phyloP scores from a whole-genome alignment of 1,139 yeast genomes.

The Saccharomycopsis hybrid region DNA sequence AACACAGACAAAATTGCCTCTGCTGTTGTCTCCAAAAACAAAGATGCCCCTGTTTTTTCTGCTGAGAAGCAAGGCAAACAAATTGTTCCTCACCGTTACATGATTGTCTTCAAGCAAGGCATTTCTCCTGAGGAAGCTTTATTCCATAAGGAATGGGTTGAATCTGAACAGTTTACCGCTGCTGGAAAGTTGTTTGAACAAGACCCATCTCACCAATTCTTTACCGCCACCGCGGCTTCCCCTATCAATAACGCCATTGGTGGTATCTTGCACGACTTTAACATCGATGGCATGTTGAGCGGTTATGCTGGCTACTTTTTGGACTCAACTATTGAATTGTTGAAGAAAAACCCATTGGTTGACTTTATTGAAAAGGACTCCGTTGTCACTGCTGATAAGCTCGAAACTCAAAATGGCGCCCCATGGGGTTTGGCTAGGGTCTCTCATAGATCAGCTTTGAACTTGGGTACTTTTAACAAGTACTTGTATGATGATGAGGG shows the following conservation, averaged over 20 bases:
- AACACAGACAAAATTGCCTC: no score
- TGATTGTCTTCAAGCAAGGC: conserved; percentile 65
- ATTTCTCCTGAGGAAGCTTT: conserved; percentile 43
- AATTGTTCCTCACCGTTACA: conserved; percentile 69
- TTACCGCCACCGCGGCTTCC: conserved; percentile 32
- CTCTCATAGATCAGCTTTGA: conserved; percentile 77
- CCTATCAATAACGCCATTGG: conserved; percentile 26
- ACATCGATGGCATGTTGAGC: conserved; percentile 44
- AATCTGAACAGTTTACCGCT: conserved; percentile 22
- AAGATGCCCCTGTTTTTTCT: conserved; percentile 29
- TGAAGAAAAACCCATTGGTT: conserved; percentile 67
- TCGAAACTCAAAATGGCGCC: conserved; percentile 70
- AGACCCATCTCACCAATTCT: conserved; percentile 36
- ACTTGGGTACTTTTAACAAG: conserved; percentile 75
- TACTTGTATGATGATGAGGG: conserved; percentile 78
- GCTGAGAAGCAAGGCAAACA: conserved; percentile 38
- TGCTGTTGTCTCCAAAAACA: background rate
- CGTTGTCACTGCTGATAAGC: conserved; percentile 58
- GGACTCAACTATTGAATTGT: conserved; percentile 61
- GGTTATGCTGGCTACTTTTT: conserved; percentile 79
- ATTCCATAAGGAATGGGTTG: conserved; percentile 61
- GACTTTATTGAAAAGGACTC: conserved; percentile 79
- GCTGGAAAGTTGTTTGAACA: conserved; percentile 29
- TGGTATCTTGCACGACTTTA: conserved; percentile 65
- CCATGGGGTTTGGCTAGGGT: conserved; percentile 97